Percentiles rank a stretch among this genome's conserved stretches.
Evolutionary conservation across 345 rosid genomes (phyloP).

Genomic region (Salix arbutifolia): DNA sequence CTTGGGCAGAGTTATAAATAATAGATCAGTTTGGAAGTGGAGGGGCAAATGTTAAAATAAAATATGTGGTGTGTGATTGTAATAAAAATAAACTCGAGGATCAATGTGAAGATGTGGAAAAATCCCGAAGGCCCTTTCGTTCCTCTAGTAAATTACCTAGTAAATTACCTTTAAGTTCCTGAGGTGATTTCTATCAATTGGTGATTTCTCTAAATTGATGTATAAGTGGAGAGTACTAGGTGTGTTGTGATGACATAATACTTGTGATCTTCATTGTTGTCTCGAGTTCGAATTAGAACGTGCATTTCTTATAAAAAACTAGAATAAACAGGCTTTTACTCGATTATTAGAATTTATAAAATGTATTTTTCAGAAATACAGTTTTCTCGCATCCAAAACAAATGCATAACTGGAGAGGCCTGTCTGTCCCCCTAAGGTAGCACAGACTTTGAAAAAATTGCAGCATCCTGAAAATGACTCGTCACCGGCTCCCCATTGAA

Average conservation of each 20-base stretch:
- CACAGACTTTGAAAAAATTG: not conserved
- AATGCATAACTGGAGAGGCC: not conserved
- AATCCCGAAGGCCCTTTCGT: not conserved
- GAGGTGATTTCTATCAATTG: not conserved
- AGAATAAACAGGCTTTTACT: fast-evolving
- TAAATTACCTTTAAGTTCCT: too few species aligned
- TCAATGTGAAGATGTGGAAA: not conserved
- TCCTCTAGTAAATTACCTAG: not conserved
- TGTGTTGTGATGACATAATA: too few species aligned
- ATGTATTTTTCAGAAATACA: too few species aligned
- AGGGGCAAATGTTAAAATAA: not conserved
- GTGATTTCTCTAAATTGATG: not conserved
- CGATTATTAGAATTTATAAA: too few species aligned
- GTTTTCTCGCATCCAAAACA: fast-evolving
- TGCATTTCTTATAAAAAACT: too few species aligned
- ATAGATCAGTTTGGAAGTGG: not conserved
- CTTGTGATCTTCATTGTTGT: too few species aligned
- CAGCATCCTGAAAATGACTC: not conserved
- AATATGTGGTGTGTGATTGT: not conserved
- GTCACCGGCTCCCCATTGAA: not conserved
- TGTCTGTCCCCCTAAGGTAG: not conserved
- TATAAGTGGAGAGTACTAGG: not conserved
- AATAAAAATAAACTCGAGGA: not conserved
- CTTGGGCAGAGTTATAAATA: not conserved
- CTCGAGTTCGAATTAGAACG: too few species aligned